Conservation (phyloP, 208 protist genomes). For the Trypanosoma vivax region DNA sequence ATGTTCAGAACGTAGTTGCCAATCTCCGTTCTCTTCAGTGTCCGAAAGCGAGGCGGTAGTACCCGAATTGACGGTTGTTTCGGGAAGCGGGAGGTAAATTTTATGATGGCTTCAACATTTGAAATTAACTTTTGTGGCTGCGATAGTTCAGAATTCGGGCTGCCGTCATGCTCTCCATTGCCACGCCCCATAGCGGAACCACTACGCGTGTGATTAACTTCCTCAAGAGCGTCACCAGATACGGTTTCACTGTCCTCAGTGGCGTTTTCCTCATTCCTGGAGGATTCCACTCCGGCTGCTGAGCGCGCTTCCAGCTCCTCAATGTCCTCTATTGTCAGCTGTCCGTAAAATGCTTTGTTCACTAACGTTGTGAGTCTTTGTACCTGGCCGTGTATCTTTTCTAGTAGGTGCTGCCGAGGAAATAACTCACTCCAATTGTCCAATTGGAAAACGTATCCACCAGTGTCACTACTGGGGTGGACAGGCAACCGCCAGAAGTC, state of each 20-base stretch:
- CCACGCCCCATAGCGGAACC: conserved; percentile 1
- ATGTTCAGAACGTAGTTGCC: conserved; percentile 79
- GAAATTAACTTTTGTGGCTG: conserved; percentile 32
- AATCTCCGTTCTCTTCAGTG: conserved; percentile 69
- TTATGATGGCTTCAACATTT: conserved; percentile 57
- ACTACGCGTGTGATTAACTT: conserved; percentile 6
- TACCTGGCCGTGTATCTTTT: conserved; percentile 40
- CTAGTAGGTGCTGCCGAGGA: conserved; percentile 63
- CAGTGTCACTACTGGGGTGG: conserved; percentile 70
- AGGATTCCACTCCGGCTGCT: conserved; percentile 19
- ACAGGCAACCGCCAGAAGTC: conserved; percentile 84
- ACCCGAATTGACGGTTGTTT: conserved; percentile 64
- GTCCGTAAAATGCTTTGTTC: conserved; percentile 54
- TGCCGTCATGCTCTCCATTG: neutral
- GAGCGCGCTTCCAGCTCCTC: conserved; percentile 53
- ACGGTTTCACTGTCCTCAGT: conserved; percentile 7
- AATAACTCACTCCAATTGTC: conserved; percentile 64
- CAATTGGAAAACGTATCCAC: conserved; percentile 79
- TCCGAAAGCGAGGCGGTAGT: conserved; percentile 38
- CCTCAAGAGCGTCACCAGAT: conserved; percentile 14
- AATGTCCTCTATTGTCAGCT: conserved; percentile 54
- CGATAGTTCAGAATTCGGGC: neutral
- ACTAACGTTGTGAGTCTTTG: conserved; percentile 42
- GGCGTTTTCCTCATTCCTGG: neutral
- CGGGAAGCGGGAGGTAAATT: conserved; percentile 59